phyloP scores from a whole-genome alignment of 805 yeast species.

The Wickerhamiella dianesei region DNA sequence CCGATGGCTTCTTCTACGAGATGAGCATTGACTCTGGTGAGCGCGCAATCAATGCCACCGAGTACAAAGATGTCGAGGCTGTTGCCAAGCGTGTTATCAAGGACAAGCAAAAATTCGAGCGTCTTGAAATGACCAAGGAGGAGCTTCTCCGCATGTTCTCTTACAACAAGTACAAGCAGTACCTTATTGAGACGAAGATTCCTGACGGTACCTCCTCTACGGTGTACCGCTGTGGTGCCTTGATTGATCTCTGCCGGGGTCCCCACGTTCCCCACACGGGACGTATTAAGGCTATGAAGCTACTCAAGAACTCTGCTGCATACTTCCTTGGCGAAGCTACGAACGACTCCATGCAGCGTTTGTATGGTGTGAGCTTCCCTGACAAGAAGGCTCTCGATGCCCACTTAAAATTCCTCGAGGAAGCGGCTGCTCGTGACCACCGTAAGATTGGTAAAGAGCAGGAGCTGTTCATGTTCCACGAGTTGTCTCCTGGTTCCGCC shows the following conservation, averaged over 20 bases:
- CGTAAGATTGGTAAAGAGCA: slow-evolving; percentile 94
- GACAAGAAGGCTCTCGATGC: slow-evolving; percentile 93
- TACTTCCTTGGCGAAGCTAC: slow-evolving; percentile 87
- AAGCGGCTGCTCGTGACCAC: slow-evolving; percentile 86
- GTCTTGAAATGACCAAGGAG: slow-evolving; percentile 85
- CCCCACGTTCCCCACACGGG: slow-evolving; percentile 98
- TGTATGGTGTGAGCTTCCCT: slow-evolving; percentile 97
- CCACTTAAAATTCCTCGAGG: slow-evolving; percentile 85
- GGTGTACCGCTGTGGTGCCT: slow-evolving; percentile 94
- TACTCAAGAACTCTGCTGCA: slow-evolving; percentile 89
- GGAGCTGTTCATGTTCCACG: slow-evolving; percentile 89
- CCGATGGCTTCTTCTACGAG: slow-evolving; percentile 95
- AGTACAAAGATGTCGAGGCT: slow-evolving; percentile 71
- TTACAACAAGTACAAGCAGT: slow-evolving; percentile 91
- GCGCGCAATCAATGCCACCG: slow-evolving; percentile 62
- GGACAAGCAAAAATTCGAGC: slow-evolving; percentile 89
- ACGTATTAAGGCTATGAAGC: slow-evolving; percentile 83
- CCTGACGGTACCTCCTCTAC: slow-evolving; percentile 95
- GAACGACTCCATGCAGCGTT: slow-evolving; percentile 92
- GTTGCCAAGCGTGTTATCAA: slow-evolving; percentile 82
- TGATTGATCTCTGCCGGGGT: slow-evolving; percentile 93
- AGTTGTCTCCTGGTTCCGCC: slow-evolving; percentile 94
- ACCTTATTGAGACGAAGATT: slow-evolving; percentile 70
- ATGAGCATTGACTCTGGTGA: slow-evolving; percentile 74
- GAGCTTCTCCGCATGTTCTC: slow-evolving; percentile 82